Base-by-base conservation (phyloP, 805 yeast genomes). In the Ogataea paraovalis region DNA sequence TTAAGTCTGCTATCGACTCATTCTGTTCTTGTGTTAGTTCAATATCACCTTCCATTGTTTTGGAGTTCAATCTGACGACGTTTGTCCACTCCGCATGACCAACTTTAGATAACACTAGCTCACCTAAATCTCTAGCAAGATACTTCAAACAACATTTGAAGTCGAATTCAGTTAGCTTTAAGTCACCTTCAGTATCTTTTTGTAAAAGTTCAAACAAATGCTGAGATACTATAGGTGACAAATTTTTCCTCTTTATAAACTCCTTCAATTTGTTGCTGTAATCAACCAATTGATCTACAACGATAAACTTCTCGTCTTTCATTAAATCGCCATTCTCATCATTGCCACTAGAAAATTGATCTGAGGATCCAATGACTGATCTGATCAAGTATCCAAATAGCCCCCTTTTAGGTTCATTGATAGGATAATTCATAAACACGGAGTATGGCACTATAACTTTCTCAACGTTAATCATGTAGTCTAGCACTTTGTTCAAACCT, bases 1-100 rank as follows among this genome's bases (percentile, higher is more conserved):
- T 63, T 39, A 64, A 47, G n/a, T 57, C 57, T 8, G 66, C 62
- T 20, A 62, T 54, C 8, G 65, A 47, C 38, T 51, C 43, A 7
- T 58, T 39, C 18, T 57, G 59, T 25, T 51, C 60, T 3, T 28
- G 21, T 9, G 46, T 48, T 25, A 54, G 32, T 21, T 51, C 49
- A 10, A 43, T 40, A 6, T 51, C 46, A 13, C 50, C 46, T 14
- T 42, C 32, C 2, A 39, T 32, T 2, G 30, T 13, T 6, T 37
- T 39, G 8, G 28, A 14, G 2, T 18, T 33, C 28, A 27, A 5
- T 20, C 18, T 16, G 3, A 32, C 27, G 8, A 47, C 43, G 9
- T 25, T 41, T 14, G 23, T 23, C 6, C 39, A 40, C 13, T 43
- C 45, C 12, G 36, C 38, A 2, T 25, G 21, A 7, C 42, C 45